Conservation (phyloP, 441 rosid genomes). For the Breynia disticha region DNA sequence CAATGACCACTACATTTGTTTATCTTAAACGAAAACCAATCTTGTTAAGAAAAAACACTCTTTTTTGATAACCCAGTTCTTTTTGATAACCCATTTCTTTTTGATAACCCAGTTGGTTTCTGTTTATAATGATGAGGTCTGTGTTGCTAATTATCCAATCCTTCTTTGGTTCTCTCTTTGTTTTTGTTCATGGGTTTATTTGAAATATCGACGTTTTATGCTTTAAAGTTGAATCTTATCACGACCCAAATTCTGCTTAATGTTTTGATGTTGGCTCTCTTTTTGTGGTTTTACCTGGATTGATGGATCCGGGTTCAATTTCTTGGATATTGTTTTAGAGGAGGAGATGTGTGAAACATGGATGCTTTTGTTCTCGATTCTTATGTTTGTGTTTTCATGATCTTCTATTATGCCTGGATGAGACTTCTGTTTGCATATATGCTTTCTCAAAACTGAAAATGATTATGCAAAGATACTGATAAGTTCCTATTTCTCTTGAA, state of each 20-base stretch:
- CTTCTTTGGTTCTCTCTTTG: not conserved
- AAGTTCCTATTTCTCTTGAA: not conserved
- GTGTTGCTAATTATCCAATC: not conserved
- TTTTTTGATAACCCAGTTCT: too few relatives aligned
- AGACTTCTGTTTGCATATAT: too few relatives aligned
- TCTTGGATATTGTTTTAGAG: not conserved
- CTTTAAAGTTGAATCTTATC: not conserved
- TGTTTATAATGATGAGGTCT: conserved; percentile 27
- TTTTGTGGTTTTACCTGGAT: not conserved
- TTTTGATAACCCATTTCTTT: too few relatives aligned
- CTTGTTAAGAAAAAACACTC: not conserved
- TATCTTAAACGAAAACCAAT: not conserved
- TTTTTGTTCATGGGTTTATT: not conserved
- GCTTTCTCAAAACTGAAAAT: too few relatives aligned
- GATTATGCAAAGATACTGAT: not conserved
- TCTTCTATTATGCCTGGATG: not conserved
- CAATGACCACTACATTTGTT: not conserved
- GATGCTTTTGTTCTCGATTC: not conserved
- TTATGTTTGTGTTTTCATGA: not conserved
- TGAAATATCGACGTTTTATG: not conserved
- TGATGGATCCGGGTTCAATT: conserved; percentile 7
- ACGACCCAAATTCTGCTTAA: not conserved
- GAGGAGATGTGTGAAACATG: not conserved
- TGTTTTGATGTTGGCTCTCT: not conserved
- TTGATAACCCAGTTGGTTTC: not conserved